Base-by-base conservation (phyloP, 2,329 filamentous ascomycete species). In the Epichloe festucae region DNA sequence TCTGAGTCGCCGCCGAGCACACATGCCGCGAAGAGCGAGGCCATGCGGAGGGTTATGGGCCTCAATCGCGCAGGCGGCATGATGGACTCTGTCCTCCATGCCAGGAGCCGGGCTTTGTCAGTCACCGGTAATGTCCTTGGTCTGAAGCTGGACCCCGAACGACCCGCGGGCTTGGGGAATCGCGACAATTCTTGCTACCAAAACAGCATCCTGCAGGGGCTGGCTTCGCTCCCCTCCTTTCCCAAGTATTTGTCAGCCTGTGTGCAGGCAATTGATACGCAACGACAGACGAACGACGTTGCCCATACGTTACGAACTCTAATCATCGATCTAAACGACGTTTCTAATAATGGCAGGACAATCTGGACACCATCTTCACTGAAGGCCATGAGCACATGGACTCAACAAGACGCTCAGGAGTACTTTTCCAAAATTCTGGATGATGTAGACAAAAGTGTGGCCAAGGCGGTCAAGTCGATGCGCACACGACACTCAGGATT, bases 161-260 rank as follows among this genome's bases (percentile, higher is more conserved):
- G 68, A 35, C 85, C 74, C 48, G 76, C 73, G 2, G 93, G 93
- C 0, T 71, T 97, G 50, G 89, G 88, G 10, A 98, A 98, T 65
- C 84, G 83, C 71, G 88, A 95, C 70, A 95, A 96, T 65, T 95
- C 89, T 1, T 97, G 93, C 72, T 98, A 95, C 66, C 93, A 97
- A 67, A 98, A 98, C 67, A 96, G 90, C 63, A 84, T 96, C 19
- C 80, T 98, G 11, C 89, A 95, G 65, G 83, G 84, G 6, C 72
- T 97, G 42, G 83, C 90, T 1, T 85, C 90, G 4, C 73, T 97
- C 34, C 76, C 78, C 17, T 78, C 84, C 4, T 71, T 97, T 34
- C 77, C 78, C 27, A 70, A 70, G 3, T 93, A 89, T 60, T 75
- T 95, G 7, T 71, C 70, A 2, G 69, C 66, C 8, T 68, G 74